Conservation (phyloP, 768 basidiomycete genomes). For the Mycena albidolilacea region DNA sequence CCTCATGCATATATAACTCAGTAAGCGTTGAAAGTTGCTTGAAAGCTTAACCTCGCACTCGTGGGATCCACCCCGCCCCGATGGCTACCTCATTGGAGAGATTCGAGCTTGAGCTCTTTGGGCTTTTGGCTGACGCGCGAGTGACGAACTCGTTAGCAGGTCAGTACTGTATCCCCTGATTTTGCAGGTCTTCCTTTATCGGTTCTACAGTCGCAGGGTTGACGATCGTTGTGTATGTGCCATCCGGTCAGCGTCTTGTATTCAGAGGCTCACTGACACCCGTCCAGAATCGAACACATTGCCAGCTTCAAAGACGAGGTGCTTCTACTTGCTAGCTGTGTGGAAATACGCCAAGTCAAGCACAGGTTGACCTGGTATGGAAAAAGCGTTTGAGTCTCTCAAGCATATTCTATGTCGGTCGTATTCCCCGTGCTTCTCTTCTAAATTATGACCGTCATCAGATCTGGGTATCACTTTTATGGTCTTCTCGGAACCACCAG, state of each 20-base stretch:
- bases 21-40: background rate
- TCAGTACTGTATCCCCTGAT: background rate
- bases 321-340: background rate
- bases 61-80: background rate
- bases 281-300: slow-evolving; percentile 21
- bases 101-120: slow-evolving; percentile 16
- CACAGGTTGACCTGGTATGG: slow-evolving; percentile 27
- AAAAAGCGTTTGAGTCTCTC: slow-evolving; percentile 18
- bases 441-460: background rate
- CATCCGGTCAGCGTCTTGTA: background rate
- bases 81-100: slow-evolving; percentile 4
- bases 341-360: background rate
- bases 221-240: slow-evolving; percentile 14
- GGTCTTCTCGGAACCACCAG: background rate
- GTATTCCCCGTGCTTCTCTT: no score
- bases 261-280: background rate
- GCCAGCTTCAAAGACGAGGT: slow-evolving; percentile 31
- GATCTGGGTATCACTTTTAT: slow-evolving; percentile 20
- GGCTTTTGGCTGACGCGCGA: slow-evolving; percentile 16
- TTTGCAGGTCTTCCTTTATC: background rate
- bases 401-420: slow-evolving; percentile 16
- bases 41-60: background rate
- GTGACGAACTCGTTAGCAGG: slow-evolving; percentile 22
- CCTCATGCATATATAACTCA: background rate
- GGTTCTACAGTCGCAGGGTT: slow-evolving; percentile 11